Base-by-base conservation (phyloP, 1,284 basidiomycete species). In the Malassezia yamatoensis region DNA sequence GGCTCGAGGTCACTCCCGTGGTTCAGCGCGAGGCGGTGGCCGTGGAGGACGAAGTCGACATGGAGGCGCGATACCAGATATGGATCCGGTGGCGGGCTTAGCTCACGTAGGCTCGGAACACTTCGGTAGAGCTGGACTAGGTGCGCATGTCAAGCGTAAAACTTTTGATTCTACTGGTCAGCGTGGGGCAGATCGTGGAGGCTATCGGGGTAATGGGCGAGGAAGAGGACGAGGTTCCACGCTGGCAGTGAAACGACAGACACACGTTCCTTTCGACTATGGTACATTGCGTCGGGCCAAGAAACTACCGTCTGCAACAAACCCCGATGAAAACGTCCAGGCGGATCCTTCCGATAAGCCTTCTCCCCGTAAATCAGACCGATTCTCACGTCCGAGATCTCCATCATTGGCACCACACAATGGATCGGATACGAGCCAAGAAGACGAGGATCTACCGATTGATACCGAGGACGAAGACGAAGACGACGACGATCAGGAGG, bases 241-340 rank as follows among this genome's bases (percentile, higher is more conserved):
- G 9, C 35, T 36, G 35, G 39, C 47, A n/a, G 45, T 40, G 39
- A 49, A 41, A 15, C 49, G 32, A 32, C 58, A 52, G 21, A 60
- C 37, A 37, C 51, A 29, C 34, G 59, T 49, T 21, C 54, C 54
- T 10, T 60, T 50, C 35, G 41, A 53, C 20, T 60, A 50, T 40
- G 20, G 21, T 16, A 40, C 3, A 37, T 24, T 35, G 20, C 34
- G 24, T 11, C 33, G 33, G 29, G 34, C 18, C 29, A 42, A 16
- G 46, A 37, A 37, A 18, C 15, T 45, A n/a, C 43, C 51, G 1
- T 45, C 43, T 3, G 43, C 43, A 10, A 45, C 43, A 9, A 34
- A 45, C 34, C 24, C 24, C 16, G 41, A 12, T 18, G 41, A 42
- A 11, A 42, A 29, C 18, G 15, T 42, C 12, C 41, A 29, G 20